Conservation (phyloP, 2,329 filamentous ascomycete genomes). For the Fusarium guadeloupense region DNA sequence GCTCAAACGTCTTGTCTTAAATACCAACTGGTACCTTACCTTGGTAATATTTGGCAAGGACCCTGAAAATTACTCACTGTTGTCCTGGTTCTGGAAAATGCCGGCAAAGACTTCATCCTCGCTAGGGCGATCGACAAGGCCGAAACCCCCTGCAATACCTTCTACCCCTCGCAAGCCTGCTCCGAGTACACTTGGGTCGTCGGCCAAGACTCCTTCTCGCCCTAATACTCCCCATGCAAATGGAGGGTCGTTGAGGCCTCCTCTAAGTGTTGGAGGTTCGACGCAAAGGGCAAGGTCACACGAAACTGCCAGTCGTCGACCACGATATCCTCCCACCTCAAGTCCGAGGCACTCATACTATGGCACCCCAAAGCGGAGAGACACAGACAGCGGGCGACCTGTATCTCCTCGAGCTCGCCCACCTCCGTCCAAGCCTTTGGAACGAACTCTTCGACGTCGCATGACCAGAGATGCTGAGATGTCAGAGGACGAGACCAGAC, state of each 20-base stretch:
- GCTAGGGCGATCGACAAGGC: constrained; percentile 23
- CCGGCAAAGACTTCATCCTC: constrained; percentile 26
- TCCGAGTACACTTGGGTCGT: not conserved
- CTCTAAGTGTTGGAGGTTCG: not conserved
- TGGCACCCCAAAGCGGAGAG: constrained; percentile 15
- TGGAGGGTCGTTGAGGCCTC: constrained; percentile 8
- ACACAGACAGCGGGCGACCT: constrained; percentile 24
- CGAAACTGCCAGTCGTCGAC: constrained; percentile 26
- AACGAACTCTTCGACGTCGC: constrained; percentile 18
- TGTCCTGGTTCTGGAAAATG: constrained; percentile 8
- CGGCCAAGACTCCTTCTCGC: constrained; percentile 20
- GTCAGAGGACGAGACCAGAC: constrained; percentile 38
- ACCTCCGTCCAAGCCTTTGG: constrained; percentile 1
- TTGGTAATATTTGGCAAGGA: not conserved
- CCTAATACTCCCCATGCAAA: constrained; percentile 24
- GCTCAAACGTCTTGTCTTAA: constrained; percentile 1
- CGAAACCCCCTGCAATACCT: constrained; percentile 22
- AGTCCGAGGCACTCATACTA: constrained; percentile 26
- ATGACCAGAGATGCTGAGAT: constrained; percentile 37
- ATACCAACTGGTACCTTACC: constrained; percentile 5
- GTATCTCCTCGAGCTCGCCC: constrained; percentile 31
- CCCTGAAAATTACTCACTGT: not conserved
- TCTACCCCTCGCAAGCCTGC: constrained; percentile 21
- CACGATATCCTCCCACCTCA: constrained; percentile 10
- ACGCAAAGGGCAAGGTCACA: constrained; percentile 34